Evolutionary conservation across 352 stramenopile genomes (phyloP), one percentile per base, ranked within the genome.

Genomic region (Globisporangium sylvaticum): DNA sequence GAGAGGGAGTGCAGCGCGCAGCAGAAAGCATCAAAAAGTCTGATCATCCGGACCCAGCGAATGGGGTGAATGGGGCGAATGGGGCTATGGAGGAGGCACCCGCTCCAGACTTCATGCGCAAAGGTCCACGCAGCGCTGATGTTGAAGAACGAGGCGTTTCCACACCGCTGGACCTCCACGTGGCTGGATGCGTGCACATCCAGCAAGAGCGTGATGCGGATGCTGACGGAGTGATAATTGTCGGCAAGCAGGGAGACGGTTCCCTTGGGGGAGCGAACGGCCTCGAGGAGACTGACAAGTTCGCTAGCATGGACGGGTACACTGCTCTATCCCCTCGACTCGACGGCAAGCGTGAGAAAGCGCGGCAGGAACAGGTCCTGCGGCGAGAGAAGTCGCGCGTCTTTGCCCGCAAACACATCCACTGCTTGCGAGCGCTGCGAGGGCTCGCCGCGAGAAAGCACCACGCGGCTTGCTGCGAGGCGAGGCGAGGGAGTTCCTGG

Each of bases 371-470:
- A 7, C 42, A 59, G 39, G 62, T 66, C 27, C 37, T 70, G 37
- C 58, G 31, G 2, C 58, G 58, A 14, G 65, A 66, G n/a, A 50
- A 65, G 34, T 60, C 58, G 10, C 65, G 65, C 29, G 52, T 70
- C 39, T 60, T 70, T 27, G 58, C 65, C 27, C 65, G 65, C 53
- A 70, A 70, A 31, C 65, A 70, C 25, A 6, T 62, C n/a, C 65
- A 70, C 58, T 70, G 65, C 34, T 29, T 65, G 18, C 57, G 58
- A 2, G 44, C 48, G 10, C 53, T 70, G 37, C 65, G 52, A 8
- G 50, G 22, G 2, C 44, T 70, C 8, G 65, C 50, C 1, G 12
- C 65, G 25, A 29, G 65, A 24, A 44, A 32, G 20, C 65, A 70
- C 59, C 58, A 70, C 46, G 10, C 52, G 53, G 65, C 50, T 25